Evolutionary conservation across 192 early-diverging fungal species (phyloP).

Genomic region (Coemansia sp.): DNA sequence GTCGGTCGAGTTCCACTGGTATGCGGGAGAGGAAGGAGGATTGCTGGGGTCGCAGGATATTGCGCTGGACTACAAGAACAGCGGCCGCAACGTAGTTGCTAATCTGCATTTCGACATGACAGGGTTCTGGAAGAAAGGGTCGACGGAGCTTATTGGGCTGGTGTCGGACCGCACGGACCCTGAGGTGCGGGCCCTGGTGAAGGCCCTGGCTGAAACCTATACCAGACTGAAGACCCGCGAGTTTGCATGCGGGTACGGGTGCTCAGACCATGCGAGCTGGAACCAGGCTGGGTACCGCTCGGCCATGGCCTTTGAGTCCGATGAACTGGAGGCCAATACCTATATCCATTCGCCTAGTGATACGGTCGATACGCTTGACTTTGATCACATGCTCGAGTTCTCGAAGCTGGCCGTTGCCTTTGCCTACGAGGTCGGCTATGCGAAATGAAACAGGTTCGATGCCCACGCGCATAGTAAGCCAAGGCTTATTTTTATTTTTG

Average conservation of each 20-base stretch:
- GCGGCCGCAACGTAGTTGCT: conserved; percentile 63
- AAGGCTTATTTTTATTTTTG: conserved; percentile 3
- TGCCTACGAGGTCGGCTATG: conserved; percentile 74
- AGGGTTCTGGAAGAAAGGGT: conserved; percentile 67
- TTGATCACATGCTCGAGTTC: conserved; percentile 88
- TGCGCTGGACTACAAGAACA: conserved; percentile 64
- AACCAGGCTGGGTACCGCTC: conserved; percentile 82
- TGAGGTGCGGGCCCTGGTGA: conserved; percentile 57
- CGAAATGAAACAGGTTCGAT: neutral
- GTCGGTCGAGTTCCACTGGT: conserved; percentile 97
- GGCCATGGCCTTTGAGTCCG: conserved; percentile 80
- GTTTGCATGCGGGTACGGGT: conserved; percentile 87
- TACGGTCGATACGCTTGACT: conserved; percentile 71
- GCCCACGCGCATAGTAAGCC: no score
- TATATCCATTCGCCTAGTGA: conserved; percentile 85
- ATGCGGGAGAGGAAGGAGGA: conserved; percentile 87
- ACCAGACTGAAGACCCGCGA: conserved; percentile 63
- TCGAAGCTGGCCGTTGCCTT: conserved; percentile 80
- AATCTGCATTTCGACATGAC: conserved; percentile 96
- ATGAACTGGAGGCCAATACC: conserved; percentile 69
- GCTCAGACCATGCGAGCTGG: conserved; percentile 93
- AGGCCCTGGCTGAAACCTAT: conserved; percentile 63
- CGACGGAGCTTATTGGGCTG: conserved; percentile 73
- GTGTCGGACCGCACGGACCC: conserved; percentile 79
- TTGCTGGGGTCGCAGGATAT: conserved; percentile 88